These are phyloP conservation scores for Eucalyptus marginata DNA, from an alignment of 345 rosid genomes.

Conservation along the genomic window DNA sequence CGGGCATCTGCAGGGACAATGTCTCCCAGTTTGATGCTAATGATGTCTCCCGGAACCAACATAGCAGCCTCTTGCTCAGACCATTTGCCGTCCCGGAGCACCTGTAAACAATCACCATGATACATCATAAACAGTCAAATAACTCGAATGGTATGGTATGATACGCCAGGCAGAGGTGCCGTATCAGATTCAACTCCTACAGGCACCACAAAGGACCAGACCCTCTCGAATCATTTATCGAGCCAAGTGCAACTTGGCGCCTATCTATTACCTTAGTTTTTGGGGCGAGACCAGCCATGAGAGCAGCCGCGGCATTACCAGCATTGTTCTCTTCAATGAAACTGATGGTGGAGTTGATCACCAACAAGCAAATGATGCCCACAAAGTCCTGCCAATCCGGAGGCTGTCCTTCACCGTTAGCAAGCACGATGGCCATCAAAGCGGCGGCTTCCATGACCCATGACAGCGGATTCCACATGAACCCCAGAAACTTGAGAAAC, in stretches of 20 bases:
- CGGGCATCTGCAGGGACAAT: constrained; percentile 31
- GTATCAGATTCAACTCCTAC: not conserved
- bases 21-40: constrained; percentile 25
- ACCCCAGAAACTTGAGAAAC: constrained; percentile 26
- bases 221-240: not conserved
- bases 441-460: constrained; percentile 40
- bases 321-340: constrained; percentile 33
- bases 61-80: constrained; percentile 25
- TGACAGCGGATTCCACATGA: constrained; percentile 34
- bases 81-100: constrained; percentile 27
- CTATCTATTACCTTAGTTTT: constrained; percentile 12
- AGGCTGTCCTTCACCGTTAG: constrained; percentile 16
- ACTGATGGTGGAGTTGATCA: constrained; percentile 31
- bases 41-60: constrained; percentile 28
- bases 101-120: not conserved
- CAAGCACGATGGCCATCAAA: constrained; percentile 26
- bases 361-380: constrained; percentile 18
- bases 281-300: constrained; percentile 32
- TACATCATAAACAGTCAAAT: not conserved
- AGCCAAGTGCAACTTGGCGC: not conserved
- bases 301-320: constrained; percentile 31
- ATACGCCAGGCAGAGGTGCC: not conserved
- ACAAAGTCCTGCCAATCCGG: constrained; percentile 32
- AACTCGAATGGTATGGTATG: not conserved
- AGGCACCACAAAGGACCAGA: not conserved